Conservation (phyloP, 129 eudicot genomes). For the Lonicera japonica region DNA sequence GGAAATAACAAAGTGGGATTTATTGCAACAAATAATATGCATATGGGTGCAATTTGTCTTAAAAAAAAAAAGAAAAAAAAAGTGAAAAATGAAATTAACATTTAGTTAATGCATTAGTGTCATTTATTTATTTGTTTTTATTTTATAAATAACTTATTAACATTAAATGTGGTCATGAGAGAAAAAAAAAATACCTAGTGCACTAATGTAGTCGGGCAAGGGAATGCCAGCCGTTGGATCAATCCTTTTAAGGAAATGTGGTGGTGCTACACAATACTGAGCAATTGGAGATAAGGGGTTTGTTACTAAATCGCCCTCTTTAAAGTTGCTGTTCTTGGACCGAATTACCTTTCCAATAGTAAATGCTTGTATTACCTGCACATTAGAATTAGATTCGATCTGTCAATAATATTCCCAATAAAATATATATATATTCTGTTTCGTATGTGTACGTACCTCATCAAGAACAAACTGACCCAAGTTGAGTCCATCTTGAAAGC, state of each 20-base stretch:
- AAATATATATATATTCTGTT: background rate
- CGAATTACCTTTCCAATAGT: constrained; percentile 32
- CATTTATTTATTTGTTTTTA: too few relatives aligned
- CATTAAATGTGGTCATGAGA: too few relatives aligned
- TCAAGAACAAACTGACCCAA: constrained; percentile 15
- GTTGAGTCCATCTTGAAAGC: constrained; percentile 33
- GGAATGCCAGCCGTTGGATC: constrained; percentile 24
- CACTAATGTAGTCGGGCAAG: constrained; percentile 22
- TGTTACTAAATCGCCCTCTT: constrained; percentile 34
- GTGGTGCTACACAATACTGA: constrained; percentile 26
- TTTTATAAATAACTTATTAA: too few relatives aligned
- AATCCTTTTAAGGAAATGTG: constrained; percentile 27
- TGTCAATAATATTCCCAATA: too few relatives aligned
- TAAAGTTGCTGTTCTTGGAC: constrained; percentile 23
- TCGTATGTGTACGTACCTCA: constrained; percentile 12
- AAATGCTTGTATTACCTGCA: constrained; percentile 24
- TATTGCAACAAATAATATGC: too few relatives aligned
- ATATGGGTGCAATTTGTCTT: too few relatives aligned
- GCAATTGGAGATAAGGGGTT: constrained; percentile 24
- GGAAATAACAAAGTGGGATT: too few relatives aligned
- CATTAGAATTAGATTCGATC: too few relatives aligned
- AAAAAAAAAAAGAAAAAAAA: too few relatives aligned
- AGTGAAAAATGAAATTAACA: too few relatives aligned
- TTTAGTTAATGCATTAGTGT: too few relatives aligned
- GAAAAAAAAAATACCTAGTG: too few relatives aligned